These are phyloP conservation scores for Viola pubescens DNA, from an alignment of 441 rosid species.

Conservation along the genomic window DNA sequence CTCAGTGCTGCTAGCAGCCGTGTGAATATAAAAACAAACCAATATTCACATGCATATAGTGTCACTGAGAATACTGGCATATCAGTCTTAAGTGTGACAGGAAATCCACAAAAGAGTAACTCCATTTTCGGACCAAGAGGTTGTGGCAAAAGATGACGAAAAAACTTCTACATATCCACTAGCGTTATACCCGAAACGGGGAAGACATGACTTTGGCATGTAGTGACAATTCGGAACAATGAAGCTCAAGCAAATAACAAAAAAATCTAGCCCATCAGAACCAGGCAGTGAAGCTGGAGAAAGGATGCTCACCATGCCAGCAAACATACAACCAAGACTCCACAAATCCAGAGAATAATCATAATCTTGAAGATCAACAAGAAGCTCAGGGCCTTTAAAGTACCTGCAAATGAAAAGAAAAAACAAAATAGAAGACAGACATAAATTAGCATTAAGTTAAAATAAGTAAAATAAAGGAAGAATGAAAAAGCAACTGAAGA, in stretches of 20 bases:
- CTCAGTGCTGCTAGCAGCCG: no score
- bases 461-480: not conserved
- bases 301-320: slow-evolving; percentile 74
- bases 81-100: no score
- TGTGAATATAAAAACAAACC: no score
- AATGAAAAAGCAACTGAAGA: no score
- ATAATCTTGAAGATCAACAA: slow-evolving; percentile 92
- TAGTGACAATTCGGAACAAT: slow-evolving; percentile 2
- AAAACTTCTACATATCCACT: not conserved
- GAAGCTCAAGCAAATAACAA: no score
- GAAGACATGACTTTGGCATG: not conserved
- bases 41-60: no score
- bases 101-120: no score
- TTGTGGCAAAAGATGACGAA: not conserved
- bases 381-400: slow-evolving; percentile 96
- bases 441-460: not conserved
- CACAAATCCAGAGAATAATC: slow-evolving; percentile 95
- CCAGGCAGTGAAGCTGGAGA: not conserved
- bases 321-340: slow-evolving; percentile 99
- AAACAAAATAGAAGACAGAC: not conserved
- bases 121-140: no score
- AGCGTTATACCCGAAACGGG: not conserved
- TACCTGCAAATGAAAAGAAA: slow-evolving; percentile 42
- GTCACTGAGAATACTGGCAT: no score
- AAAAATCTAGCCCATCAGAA: no score